Conservation (phyloP, 2,329 filamentous ascomycete genomes). For the Pyricularia sp. region DNA sequence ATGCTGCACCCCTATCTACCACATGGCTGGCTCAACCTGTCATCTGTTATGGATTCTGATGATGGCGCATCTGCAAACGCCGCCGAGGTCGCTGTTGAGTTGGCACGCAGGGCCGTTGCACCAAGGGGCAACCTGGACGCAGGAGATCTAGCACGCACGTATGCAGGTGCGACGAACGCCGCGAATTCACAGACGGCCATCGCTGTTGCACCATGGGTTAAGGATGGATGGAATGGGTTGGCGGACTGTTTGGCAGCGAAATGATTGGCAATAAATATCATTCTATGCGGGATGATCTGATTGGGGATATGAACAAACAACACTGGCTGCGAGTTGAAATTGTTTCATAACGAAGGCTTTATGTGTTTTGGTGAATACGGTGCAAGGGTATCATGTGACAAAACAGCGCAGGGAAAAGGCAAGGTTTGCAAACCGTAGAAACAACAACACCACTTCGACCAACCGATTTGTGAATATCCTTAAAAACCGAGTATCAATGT, state of each 20-base stretch:
- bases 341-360: background rate
- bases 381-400: background rate
- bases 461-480: background rate
- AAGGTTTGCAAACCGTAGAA: background rate
- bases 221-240: slow-evolving; percentile 50
- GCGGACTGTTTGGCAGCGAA: slow-evolving; percentile 20
- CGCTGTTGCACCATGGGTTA: slow-evolving; percentile 69
- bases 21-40: slow-evolving; percentile 68
- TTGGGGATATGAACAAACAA: background rate
- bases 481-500: background rate
- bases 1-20: slow-evolving; percentile 71
- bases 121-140: slow-evolving; percentile 57
- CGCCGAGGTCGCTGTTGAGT: slow-evolving; percentile 68
- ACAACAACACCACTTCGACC: background rate
- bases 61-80: background rate
- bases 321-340: background rate
- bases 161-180: slow-evolving; percentile 57
- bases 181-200: slow-evolving; percentile 66
- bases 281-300: background rate
- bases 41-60: slow-evolving; percentile 24
- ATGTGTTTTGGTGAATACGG: background rate
- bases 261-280: background rate
- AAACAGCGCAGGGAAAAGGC: background rate
- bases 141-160: slow-evolving; percentile 57
- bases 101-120: slow-evolving; percentile 62